Conservation (phyloP, 257 asterid species). For the Ilex aquifolium region DNA sequence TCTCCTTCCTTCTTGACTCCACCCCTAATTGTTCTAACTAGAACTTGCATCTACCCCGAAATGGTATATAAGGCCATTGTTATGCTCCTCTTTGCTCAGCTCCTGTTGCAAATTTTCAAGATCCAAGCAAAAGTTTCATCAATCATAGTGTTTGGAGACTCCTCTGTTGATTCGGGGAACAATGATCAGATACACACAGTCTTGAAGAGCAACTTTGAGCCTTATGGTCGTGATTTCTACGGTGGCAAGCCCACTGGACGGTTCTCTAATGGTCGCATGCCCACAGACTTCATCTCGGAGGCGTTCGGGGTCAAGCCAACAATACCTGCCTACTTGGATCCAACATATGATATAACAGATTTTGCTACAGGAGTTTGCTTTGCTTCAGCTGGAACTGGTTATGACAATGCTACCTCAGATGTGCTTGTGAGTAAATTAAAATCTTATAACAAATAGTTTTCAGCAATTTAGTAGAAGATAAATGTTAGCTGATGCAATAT, state of each 20-base stretch:
- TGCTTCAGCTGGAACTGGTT: slow-evolving; percentile 94
- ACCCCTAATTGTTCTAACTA: background rate
- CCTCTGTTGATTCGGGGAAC: slow-evolving; percentile 1
- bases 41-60: background rate
- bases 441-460: too few relatives aligned
- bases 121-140: slow-evolving; percentile 3
- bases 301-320: background rate
- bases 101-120: background rate
- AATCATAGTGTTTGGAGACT: slow-evolving; percentile 2
- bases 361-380: slow-evolving; percentile 71
- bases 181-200: background rate
- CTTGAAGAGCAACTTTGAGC: slow-evolving; percentile 1
- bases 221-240: background rate
- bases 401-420: slow-evolving; percentile 71
- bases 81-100: background rate
- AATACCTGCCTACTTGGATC: slow-evolving; percentile 1
- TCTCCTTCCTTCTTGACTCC: background rate
- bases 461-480: background rate
- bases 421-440: slow-evolving; percentile 48
- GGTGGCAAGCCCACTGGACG: background rate
- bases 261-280: background rate
- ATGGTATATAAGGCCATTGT: background rate
- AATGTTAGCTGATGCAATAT: too few relatives aligned
- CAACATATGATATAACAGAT: background rate
- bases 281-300: background rate